Conservation (phyloP, 2,329 filamentous ascomycete genomes). For the Decorospora gaudefroyi region DNA sequence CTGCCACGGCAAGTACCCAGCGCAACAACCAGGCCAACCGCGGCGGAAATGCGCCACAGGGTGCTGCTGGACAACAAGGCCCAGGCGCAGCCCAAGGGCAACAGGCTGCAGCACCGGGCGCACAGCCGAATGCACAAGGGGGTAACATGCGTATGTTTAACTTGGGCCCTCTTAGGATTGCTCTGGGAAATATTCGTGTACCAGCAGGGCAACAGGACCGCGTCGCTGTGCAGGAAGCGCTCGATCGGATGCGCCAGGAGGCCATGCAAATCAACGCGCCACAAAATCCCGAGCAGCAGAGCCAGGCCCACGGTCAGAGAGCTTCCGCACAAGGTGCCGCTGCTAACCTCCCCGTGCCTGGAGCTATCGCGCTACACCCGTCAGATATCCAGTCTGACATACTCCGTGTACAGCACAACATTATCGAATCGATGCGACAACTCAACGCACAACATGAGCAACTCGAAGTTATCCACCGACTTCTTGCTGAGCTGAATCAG, state of each 20-base stretch:
- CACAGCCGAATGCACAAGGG: slow-evolving; percentile 29
- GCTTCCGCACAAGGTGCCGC: slow-evolving; percentile 13
- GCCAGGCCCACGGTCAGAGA: slow-evolving; percentile 18
- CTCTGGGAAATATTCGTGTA: slow-evolving; percentile 42
- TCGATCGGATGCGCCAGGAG: slow-evolving; percentile 33
- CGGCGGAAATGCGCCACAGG: slow-evolving; percentile 25
- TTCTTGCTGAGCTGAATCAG: slow-evolving; percentile 41
- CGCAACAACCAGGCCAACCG: slow-evolving; percentile 35
- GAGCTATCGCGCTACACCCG: slow-evolving; percentile 35
- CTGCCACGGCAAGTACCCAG: slow-evolving; percentile 35
- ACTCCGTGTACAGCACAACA: slow-evolving; percentile 45
- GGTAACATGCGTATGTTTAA: slow-evolving; percentile 47
- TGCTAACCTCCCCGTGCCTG: slow-evolving; percentile 22
- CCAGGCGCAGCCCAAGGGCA: slow-evolving; percentile 13
- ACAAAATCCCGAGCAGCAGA: slow-evolving; percentile 26
- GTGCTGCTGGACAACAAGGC: slow-evolving; percentile 26
- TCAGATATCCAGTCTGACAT: slow-evolving; percentile 45
- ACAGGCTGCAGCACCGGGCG: slow-evolving; percentile 21
- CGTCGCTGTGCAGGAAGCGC: slow-evolving; percentile 28
- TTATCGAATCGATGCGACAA: slow-evolving; percentile 43
- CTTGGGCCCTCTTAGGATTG: slow-evolving; percentile 43
- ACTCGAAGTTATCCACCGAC: slow-evolving; percentile 39
- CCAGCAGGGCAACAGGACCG: slow-evolving; percentile 36
- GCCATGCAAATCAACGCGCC: slow-evolving; percentile 29
- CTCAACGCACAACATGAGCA: slow-evolving; percentile 43